Conservation (phyloP, 2,329 filamentous ascomycete genomes). For the Aspergillus uvarum region DNA sequence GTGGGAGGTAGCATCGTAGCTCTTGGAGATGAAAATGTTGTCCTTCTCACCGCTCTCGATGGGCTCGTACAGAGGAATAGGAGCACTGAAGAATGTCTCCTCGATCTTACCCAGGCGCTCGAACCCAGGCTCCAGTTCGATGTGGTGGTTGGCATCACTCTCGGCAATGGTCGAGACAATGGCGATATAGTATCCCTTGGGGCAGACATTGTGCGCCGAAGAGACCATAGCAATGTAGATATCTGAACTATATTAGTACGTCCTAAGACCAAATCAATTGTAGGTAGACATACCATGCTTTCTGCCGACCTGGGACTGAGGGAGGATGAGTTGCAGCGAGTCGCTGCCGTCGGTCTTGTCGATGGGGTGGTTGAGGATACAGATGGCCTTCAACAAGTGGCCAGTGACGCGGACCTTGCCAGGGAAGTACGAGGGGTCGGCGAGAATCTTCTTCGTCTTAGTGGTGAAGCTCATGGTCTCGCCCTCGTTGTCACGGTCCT, state of each 20-base stretch:
- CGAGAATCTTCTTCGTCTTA: slow-evolving; percentile 92
- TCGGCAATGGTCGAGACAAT: slow-evolving; percentile 98
- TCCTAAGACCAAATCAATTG: not conserved
- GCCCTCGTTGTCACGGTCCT: slow-evolving; percentile 71
- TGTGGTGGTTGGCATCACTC: slow-evolving; percentile 85
- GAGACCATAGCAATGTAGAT: slow-evolving; percentile 97
- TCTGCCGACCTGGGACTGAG: slow-evolving; percentile 92
- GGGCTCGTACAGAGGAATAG: slow-evolving; percentile 93
- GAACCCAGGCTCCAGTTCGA: slow-evolving; percentile 89
- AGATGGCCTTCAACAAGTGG: slow-evolving; percentile 93
- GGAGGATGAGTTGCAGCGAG: slow-evolving; percentile 93
- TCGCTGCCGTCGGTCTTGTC: slow-evolving; percentile 85
- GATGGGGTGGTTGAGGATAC: slow-evolving; percentile 93
- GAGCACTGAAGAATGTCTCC: slow-evolving; percentile 93
- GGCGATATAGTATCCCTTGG: slow-evolving; percentile 98
- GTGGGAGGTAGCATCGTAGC: slow-evolving; percentile 96
- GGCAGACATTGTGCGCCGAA: slow-evolving; percentile 94
- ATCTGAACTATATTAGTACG: slow-evolving; percentile 55
- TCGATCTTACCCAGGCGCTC: slow-evolving; percentile 90
- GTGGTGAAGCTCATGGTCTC: slow-evolving; percentile 89
- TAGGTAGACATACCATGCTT: slow-evolving; percentile 72
- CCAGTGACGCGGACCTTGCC: slow-evolving; percentile 83
- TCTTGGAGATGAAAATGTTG: slow-evolving; percentile 97
- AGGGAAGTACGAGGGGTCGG: slow-evolving; percentile 95
- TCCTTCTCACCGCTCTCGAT: slow-evolving; percentile 77